Base-by-base conservation (phyloP, 2,329 filamentous ascomycete genomes). In the Xylaria sp. region DNA sequence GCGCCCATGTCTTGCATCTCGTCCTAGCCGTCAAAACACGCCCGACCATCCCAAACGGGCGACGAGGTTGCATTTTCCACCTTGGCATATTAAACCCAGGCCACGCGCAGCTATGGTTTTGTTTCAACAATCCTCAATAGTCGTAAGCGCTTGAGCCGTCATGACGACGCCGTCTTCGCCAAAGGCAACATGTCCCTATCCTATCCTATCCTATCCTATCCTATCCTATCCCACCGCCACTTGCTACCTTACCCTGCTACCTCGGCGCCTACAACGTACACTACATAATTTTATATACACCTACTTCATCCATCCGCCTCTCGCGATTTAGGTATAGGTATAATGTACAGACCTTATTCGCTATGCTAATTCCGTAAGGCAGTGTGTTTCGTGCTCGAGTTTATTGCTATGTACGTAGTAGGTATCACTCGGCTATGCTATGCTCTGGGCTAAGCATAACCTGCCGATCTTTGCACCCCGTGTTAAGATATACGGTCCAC, bases 61-160 rank as follows among this genome's bases (percentile, higher is more conserved):
- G 39, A n/a, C 29, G 50, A 17, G 29, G 59, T 61, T 45, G 56
- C 53, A 61, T 57, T 57, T 59, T 50, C 38, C 48, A 59, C 57
- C 53, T 52, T 53, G 39, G 22, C 46, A 52, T 57, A 39, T 51
- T 20, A 53, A 48, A 55, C 37, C 39, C 51, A 56, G 56, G 56
- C 52, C 39, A 18, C 52, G 29, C 52, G 43, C 55, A 59, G 47
- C 24, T 40, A 41, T 56, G 54, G 55, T 57, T 56, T 56, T 55
- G 59, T 59, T 61, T 57, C 59, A 51, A 61, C 38, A 39, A 46
- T 56, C 51, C n/a, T 49, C 38, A 49, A 50, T 51, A 42, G n/a
- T n/a, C n/a, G n/a, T n/a, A 38, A 49, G 55, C 55, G 55, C 55
- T 60, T 58, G 58, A 56, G 41, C 55, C 24, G 47, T 50, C 52